Percentiles rank a stretch among this genome's conserved stretches.
Conservation (phyloP, 1,139 yeast genomes). For the Yamadazyma sp. region DNA sequence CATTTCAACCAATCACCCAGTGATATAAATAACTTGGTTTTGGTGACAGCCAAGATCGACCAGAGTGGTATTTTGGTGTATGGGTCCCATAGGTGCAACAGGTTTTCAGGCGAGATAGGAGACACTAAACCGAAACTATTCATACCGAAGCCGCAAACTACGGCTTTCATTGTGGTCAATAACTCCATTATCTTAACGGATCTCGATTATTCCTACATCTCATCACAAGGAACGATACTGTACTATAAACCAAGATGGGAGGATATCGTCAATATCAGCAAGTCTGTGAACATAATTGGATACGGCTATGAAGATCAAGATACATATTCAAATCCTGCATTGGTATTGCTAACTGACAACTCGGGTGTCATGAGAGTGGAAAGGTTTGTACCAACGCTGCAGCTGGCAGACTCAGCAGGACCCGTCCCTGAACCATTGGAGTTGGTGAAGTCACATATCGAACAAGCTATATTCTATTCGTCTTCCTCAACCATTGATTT, state of each 20-base stretch:
- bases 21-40: constrained; percentile 29
- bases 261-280: constrained; percentile 61
- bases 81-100: constrained; percentile 55
- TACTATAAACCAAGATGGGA: constrained; percentile 72
- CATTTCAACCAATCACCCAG: constrained; percentile 18
- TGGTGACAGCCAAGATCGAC: constrained; percentile 58
- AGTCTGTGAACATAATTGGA: constrained; percentile 58
- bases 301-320: constrained; percentile 52
- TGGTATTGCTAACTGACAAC: constrained; percentile 51
- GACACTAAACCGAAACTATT: constrained; percentile 48
- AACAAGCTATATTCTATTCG: constrained; percentile 74
- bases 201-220: constrained; percentile 43
- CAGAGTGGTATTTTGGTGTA: constrained; percentile 53
- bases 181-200: constrained; percentile 68
- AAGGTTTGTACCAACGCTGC: constrained; percentile 28
- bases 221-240: constrained; percentile 26
- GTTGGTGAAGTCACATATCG: constrained; percentile 67
- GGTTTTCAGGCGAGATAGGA: constrained; percentile 32
- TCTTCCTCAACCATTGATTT: constrained; percentile 56
- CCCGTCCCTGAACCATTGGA: constrained; percentile 25
- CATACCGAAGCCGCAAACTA: constrained; percentile 60
- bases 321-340: constrained; percentile 35
- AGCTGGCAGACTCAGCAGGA: not conserved
- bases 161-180: constrained; percentile 64
- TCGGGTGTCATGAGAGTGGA: constrained; percentile 69